Base-by-base conservation (phyloP, 192 early-diverging fungal species). In the Linnemannia hyalina region DNA sequence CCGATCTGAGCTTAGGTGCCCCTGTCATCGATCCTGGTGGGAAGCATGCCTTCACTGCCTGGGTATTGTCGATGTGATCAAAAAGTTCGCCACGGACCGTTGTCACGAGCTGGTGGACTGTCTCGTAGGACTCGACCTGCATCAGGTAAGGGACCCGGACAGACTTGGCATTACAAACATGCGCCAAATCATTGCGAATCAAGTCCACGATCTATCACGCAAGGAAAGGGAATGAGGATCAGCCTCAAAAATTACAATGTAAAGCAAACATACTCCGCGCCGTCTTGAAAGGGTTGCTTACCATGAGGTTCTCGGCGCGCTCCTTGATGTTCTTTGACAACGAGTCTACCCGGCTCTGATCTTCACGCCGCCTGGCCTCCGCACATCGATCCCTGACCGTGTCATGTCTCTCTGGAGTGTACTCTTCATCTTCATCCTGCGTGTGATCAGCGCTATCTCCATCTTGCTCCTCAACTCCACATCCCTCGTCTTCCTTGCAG, bases 1-100 rank as follows among this genome's bases (percentile, higher is more conserved):
- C 90, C 0, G 97, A 96, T 54, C 98, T 92, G 13, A 93, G 84
- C 83, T 99, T 99, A 6, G 98, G 98, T 0, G 98, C 98, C 10
- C 98, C 98, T 0, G 98, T 99, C 97, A 99, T 99, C 0, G 97
- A 98, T 0, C 97, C 97, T 82, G 98, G 98, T 32, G 98, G 98
- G 73, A 99, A 99, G 63, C 95, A 95, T 16, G 91, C 90, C 49
- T 89, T 90, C 22, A 98, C 80, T 3, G 94, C 95, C 40, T 94
- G 92, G 0, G 97, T 93, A 40, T 89, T 89, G 65, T 93, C 94
- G 1, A 97, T 83, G 16, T 90, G 83, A 8, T 79, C 85, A 40
- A 90, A 83, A 41, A 98, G 81, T 42, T 90, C 88, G 20, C 95
- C 95, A 22, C 90, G 81, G 10, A 98, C 95, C 0, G 97, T 98